A percentile compares a stretch with the other conserved stretches of the same genome.
Conservation (phyloP, 2,329 filamentous ascomycete genomes). For the Penicillium sp. region DNA sequence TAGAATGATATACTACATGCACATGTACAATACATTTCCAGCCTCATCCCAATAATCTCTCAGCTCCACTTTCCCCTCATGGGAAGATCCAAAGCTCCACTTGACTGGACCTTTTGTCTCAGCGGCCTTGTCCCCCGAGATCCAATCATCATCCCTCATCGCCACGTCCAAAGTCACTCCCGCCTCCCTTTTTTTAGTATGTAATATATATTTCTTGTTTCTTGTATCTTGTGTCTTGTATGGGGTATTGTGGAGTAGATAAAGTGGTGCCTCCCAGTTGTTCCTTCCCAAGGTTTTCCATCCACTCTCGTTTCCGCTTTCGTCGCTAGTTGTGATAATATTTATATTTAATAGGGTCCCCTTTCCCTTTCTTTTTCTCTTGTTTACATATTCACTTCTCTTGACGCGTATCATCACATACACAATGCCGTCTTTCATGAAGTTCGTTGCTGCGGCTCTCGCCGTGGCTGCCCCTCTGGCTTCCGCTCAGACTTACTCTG, state of each 20-base stretch:
- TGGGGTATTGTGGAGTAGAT: not conserved
- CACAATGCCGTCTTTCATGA: conserved; percentile 27
- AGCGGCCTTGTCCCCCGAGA: not conserved
- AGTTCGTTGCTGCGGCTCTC: conserved; percentile 26
- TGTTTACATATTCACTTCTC: not conserved
- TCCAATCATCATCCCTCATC: not conserved
- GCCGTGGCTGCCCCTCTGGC: conserved; percentile 26
- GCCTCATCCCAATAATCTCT: not conserved
- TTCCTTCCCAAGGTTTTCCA: not conserved
- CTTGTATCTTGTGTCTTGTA: too few species aligned
- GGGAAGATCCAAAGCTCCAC: not conserved
- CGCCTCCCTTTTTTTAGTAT: conserved; percentile 7
- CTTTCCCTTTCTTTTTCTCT: not conserved
- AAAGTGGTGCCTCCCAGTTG: not conserved
- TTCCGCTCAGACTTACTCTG: conserved; percentile 62
- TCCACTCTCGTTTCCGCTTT: conserved; percentile 13
- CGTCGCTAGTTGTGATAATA: not conserved
- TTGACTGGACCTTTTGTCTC: conserved; percentile 3
- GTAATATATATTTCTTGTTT: not conserved
- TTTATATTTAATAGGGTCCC: not conserved
- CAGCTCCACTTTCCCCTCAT: not conserved
- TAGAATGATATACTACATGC: too few species aligned
- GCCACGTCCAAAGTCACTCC: not conserved
- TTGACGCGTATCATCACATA: not conserved
- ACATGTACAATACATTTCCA: not conserved